These are phyloP conservation scores for Talaromyces rugulosus DNA, from an alignment of 2,329 filamentous ascomycete species.

Conservation along the genomic window DNA sequence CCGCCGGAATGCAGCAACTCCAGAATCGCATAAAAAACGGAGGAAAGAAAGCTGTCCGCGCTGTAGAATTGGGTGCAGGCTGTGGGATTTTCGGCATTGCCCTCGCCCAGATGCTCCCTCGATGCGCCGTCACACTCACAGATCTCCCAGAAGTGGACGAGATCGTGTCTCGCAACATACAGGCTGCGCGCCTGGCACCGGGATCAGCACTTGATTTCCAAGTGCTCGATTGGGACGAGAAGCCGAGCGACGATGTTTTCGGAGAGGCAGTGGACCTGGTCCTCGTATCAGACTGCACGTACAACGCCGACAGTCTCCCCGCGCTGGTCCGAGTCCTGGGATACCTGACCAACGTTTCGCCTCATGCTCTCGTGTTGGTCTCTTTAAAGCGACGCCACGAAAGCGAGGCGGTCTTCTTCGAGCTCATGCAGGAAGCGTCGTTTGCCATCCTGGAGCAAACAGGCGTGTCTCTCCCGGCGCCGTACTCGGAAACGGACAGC, in stretches of 20 bases:
- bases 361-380: slow-evolving; percentile 51
- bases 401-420: slow-evolving; percentile 63
- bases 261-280: slow-evolving; percentile 52
- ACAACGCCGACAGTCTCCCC: slow-evolving; percentile 64
- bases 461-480: slow-evolving; percentile 32
- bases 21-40: slow-evolving; percentile 19
- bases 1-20: slow-evolving; percentile 22
- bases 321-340: slow-evolving; percentile 57
- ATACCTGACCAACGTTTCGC: slow-evolving; percentile 45
- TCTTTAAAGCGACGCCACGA: slow-evolving; percentile 65
- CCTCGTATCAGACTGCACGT: slow-evolving; percentile 67
- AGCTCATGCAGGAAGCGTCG: slow-evolving; percentile 47
- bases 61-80: slow-evolving; percentile 64
- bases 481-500: slow-evolving; percentile 6
- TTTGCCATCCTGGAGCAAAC: slow-evolving; percentile 31
- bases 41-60: slow-evolving; percentile 36
- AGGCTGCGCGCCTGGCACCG: slow-evolving; percentile 38
- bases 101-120: slow-evolving; percentile 51
- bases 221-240: slow-evolving; percentile 61
- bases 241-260: slow-evolving; percentile 41
- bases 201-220: slow-evolving; percentile 44
- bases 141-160: slow-evolving; percentile 63
- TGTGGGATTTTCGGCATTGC: slow-evolving; percentile 65
- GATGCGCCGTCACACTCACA: slow-evolving; percentile 56
- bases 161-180: slow-evolving; percentile 56